phyloP scores from a whole-genome alignment of 2,329 filamentous ascomycete genomes.

The Xylariaceae sp. region DNA sequence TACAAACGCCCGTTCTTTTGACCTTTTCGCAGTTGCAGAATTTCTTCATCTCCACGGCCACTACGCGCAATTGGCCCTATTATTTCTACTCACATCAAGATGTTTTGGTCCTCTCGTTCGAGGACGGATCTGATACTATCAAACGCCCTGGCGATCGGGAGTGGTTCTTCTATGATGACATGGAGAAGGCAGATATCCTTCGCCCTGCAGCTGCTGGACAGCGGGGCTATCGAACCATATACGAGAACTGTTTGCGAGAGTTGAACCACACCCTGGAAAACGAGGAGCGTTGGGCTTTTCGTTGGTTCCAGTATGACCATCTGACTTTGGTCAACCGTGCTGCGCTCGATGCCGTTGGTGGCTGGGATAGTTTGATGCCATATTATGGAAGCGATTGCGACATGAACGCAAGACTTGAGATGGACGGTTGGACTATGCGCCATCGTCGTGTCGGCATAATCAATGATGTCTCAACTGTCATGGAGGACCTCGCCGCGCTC shows the following conservation, averaged over 20 bases:
- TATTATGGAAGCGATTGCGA: constrained; percentile 48
- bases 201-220: constrained; percentile 26
- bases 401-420: constrained; percentile 38
- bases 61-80: constrained; percentile 41
- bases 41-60: constrained; percentile 43
- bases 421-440: constrained; percentile 35
- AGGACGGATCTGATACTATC: constrained; percentile 30
- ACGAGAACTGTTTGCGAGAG: constrained; percentile 30
- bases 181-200: constrained; percentile 29
- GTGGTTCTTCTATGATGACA: constrained; percentile 31
- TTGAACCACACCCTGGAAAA: constrained; percentile 34
- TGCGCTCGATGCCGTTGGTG: constrained; percentile 40
- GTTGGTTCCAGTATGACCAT: constrained; percentile 40
- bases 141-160: constrained; percentile 27
- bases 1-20: constrained; percentile 46
- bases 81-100: constrained; percentile 54
- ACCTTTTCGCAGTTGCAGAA: constrained; percentile 52
- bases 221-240: constrained; percentile 31
- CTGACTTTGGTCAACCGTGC: constrained; percentile 45
- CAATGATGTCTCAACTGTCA: constrained; percentile 36
- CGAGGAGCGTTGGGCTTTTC: constrained; percentile 41
- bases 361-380: constrained; percentile 47
- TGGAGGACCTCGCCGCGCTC: constrained; percentile 36
- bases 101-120: constrained; percentile 38
- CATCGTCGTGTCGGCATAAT: constrained; percentile 35